These are phyloP conservation scores for Pholiota microspora DNA, from an alignment of 768 basidiomycete species.

Conservation along the genomic window DNA sequence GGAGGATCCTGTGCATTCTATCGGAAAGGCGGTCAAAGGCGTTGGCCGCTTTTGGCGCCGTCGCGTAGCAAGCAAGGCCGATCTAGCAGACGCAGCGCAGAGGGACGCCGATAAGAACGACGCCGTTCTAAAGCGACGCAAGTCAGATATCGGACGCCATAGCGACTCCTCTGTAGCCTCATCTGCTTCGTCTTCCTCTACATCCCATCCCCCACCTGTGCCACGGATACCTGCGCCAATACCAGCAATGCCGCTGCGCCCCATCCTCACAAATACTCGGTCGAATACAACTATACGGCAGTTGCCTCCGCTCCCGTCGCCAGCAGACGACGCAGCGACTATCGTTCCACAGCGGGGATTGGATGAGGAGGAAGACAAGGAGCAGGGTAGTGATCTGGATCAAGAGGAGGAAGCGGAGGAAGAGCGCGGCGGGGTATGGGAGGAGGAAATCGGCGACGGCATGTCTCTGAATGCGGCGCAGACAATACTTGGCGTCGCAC, in stretches of 20 bases:
- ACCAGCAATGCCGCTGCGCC: conserved; percentile 12
- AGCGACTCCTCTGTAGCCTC: conserved; percentile 4
- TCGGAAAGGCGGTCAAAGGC: conserved; percentile 53
- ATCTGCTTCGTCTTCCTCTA: conserved; percentile 12
- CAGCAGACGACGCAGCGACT: not conserved
- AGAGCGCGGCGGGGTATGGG: conserved; percentile 19
- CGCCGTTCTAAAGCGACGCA: conserved; percentile 14
- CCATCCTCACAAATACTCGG: conserved; percentile 15
- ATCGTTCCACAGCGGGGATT: not conserved
- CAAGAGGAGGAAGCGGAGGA: not conserved
- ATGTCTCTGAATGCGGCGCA: conserved; percentile 18
- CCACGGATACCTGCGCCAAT: no score
- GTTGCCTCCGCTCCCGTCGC: not conserved
- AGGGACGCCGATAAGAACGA: conserved; percentile 17
- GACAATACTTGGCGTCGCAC: not conserved
- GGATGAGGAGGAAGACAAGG: not conserved
- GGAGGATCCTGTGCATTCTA: conserved; percentile 46
- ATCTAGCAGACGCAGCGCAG: no score
- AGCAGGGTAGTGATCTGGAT: no score
- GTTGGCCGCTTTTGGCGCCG: conserved; percentile 51
- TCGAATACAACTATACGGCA: not conserved
- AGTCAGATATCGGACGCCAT: conserved; percentile 10
- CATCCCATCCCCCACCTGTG: no score
- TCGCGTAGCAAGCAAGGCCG: conserved; percentile 29
- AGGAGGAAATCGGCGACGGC: conserved; percentile 26